Evolutionary conservation across 371 early-diverging fungal species (phyloP), one percentile per base, ranked within the genome.

Genomic region (Vairimorpha ceranae): DNA sequence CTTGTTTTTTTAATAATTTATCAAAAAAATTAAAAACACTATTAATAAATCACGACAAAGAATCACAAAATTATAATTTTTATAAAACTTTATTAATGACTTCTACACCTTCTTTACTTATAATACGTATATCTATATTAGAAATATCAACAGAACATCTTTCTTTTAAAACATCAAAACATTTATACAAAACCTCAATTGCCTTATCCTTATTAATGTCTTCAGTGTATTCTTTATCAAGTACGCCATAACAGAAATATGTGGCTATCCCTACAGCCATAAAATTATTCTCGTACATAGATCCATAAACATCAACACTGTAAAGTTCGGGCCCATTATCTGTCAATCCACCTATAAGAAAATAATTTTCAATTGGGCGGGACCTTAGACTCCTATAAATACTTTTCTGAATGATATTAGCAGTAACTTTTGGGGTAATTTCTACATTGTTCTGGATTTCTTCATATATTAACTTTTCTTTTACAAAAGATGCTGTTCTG

Each of bases 291-390:
- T 67, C 35, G n/a, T 67, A 59, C 1, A 72, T 43, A 30, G 81
- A 75, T 52, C 81, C 81, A 58, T 81, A 81, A 6, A 58, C 52
- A 66, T 81, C 81, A 17, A 81, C 64, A 32, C 52, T 30, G 36
- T 67, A 77, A 0, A 81, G 36, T 4, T 60, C 35, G 19, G 54
- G 51, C 14, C 36, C 46, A 33, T 67, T 17, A 12, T 65, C 30
- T 21, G 72, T 59, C 14, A 68, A 38, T 23, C 78, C 81, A 33
- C 67, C 75, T 41, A 77, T 29, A 12, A 81, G 33, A 25, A 73
- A 67, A 19, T 32, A 41, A 17, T 43, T 41, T 17, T 75, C 51
- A n/a, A 72, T 60, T 14, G 75, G 77, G 7, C 32, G 27, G 36
- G 43, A 65, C 66, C 81, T 65, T 30, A 77, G 52, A 2, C 12